Conservation (phyloP, 2,329 filamentous ascomycete species). For the Stemphylium lycopersici region DNA sequence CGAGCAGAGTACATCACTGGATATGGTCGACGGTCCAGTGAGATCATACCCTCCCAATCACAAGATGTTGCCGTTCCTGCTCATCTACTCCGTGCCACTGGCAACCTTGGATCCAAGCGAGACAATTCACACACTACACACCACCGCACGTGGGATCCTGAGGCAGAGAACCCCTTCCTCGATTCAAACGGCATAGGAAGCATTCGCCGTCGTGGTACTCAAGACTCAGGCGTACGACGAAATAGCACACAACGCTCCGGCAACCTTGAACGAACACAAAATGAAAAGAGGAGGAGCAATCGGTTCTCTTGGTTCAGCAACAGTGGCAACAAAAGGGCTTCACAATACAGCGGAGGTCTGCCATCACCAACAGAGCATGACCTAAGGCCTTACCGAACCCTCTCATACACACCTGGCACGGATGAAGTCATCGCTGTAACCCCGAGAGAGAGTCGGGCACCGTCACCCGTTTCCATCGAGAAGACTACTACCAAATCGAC, state of each 20-base stretch:
- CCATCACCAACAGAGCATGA: slow-evolving; percentile 5
- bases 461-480: slow-evolving; percentile 1
- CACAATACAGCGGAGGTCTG: neutral
- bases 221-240: neutral
- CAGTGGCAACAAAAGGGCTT: neutral
- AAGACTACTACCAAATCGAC: neutral
- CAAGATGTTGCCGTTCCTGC: slow-evolving; percentile 31
- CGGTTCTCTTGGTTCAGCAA: slow-evolving; percentile 2
- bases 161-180: slow-evolving; percentile 15
- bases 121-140: slow-evolving; percentile 15
- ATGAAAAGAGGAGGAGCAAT: slow-evolving; percentile 5
- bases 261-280: slow-evolving; percentile 11
- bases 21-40: slow-evolving; percentile 8
- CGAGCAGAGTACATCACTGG: neutral
- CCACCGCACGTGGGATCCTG: slow-evolving; percentile 21
- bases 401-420: slow-evolving; percentile 6
- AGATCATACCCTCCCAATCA: slow-evolving; percentile 2
- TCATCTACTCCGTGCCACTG: slow-evolving; percentile 27
- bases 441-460: slow-evolving; percentile 10
- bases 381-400: neutral
- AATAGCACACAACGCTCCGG: slow-evolving; percentile 10
- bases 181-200: slow-evolving; percentile 14
- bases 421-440: slow-evolving; percentile 6
- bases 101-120: slow-evolving; percentile 22
- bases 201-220: slow-evolving; percentile 14